Conservation (phyloP, 2,329 filamentous ascomycete species). For the Pseudogymnoascus sp. region DNA sequence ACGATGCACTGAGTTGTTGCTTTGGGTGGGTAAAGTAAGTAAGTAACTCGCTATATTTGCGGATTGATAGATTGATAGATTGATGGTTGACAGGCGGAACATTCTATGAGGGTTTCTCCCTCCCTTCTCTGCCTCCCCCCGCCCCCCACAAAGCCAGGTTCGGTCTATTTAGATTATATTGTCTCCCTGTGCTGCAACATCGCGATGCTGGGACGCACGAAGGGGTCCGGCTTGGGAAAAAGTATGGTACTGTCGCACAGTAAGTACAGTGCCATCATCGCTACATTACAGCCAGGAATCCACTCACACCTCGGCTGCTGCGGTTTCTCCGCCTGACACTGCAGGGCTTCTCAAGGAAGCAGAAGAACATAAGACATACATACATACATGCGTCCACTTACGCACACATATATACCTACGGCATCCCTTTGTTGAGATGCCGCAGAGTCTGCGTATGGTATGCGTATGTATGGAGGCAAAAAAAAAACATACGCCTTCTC, state of each 20-base stretch:
- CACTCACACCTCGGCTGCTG: constrained; percentile 1
- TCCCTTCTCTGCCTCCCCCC: neutral
- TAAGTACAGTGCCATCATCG: neutral
- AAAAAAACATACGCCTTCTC: neutral
- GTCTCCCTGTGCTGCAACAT: neutral
- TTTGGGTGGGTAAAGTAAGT: neutral
- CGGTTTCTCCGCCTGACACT: neutral
- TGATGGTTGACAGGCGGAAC: neutral
- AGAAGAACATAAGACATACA: neutral
- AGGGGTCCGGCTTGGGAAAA: neutral
- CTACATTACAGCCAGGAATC: neutral
- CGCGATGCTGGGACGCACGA: neutral
- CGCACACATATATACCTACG: neutral
- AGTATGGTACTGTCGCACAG: neutral
- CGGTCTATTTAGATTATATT: neutral
- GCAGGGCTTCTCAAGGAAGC: neutral
- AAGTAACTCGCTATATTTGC: neutral
- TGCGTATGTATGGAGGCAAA: neutral
- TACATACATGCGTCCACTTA: neutral
- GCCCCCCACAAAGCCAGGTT: neutral
- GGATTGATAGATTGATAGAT: too few relatives aligned
- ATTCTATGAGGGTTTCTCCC: neutral
- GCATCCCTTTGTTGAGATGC: neutral
- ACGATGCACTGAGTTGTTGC: neutral
- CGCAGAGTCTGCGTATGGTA: neutral